Base-by-base conservation (phyloP, 352 stramenopile species). In the Globisporangium yorkense region DNA sequence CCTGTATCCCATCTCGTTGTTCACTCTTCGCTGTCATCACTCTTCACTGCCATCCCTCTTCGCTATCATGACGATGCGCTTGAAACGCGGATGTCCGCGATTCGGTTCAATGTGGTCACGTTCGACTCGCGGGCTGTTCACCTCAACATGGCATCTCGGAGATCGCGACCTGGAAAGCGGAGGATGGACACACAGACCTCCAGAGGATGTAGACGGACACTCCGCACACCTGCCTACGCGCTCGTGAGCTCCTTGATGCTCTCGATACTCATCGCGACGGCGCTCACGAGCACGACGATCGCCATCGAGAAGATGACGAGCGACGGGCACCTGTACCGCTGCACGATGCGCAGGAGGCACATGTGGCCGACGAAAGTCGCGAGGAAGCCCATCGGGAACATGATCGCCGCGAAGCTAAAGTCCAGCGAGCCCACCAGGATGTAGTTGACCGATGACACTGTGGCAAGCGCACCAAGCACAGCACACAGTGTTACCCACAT, bases 221-320 rank as follows among this genome's bases (percentile, higher is more conserved):
- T 37, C 24, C 24, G 24, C 24, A 27, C 24, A 27, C 24, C 24
- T 37, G 16, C 57, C 35, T 21, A 48, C 18, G 9, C 43, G n/a
- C 43, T 48, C 43, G 43, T 27, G 20, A 78, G 29, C 15, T 68
- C 58, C 43, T 68, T 63, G 40, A 86, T 66, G 44, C 75, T 85
- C 51, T 87, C 68, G 59, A 88, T 51, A 59, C 57, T 80, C 78
- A 88, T 88, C 57, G 75, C 78, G 45, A 77, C 66, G 12, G 75
- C 75, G 61, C 78, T 88, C 24, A 87, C 57, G 54, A 87, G 66
- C 44, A 88, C 75, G 59, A 88, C 72, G 53, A 67, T 66, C 57
- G 78, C 78, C 74, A 88, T 88, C 43, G 78, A 88, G 54, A 85
- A 85, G 40, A 88, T 68, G 35, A 88, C 80, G 39, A 88, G 68